Percentiles rank a stretch among this genome's conserved stretches.
Conservation (phyloP, 257 asterid species). For the Solanum habrochaites region DNA sequence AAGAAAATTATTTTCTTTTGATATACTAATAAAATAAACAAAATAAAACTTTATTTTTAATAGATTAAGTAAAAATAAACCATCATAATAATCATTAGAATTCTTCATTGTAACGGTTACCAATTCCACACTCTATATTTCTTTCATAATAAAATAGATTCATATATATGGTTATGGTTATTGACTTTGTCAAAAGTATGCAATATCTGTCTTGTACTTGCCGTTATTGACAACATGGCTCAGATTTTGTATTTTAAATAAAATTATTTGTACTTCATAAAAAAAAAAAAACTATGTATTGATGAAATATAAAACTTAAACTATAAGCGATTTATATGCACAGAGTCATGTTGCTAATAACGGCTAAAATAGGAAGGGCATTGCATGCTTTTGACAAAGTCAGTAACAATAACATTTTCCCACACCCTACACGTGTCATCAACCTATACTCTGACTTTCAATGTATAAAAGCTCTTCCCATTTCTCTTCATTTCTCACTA, state of each 20-base stretch:
- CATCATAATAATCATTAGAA: not conserved
- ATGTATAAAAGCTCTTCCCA: not conserved
- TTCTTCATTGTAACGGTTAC: not conserved
- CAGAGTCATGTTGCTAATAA: not conserved
- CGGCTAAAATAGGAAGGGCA: not conserved
- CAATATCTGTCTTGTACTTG: not conserved
- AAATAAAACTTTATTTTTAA: not conserved
- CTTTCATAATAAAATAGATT: not conserved
- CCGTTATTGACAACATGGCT: not conserved
- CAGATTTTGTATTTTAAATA: not conserved
- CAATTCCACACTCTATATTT: not conserved
- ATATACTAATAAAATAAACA: not conserved
- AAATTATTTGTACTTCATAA: not conserved
- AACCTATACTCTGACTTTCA: not conserved
- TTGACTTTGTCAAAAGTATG: not conserved
- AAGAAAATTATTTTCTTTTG: not conserved
- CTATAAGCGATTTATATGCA: not conserved
- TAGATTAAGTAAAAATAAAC: not conserved
- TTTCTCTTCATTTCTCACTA: not conserved
- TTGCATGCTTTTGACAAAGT: constrained; percentile 19
- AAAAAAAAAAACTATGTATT: too few species aligned
- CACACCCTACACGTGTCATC: constrained; percentile 6
- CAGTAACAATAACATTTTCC: constrained; percentile 21
- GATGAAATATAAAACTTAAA: not conserved
- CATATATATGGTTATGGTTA: not conserved